These are phyloP conservation scores for Dimargaris cristalligena DNA, from an alignment of 192 early-diverging fungal species.

Conservation along the genomic window DNA sequence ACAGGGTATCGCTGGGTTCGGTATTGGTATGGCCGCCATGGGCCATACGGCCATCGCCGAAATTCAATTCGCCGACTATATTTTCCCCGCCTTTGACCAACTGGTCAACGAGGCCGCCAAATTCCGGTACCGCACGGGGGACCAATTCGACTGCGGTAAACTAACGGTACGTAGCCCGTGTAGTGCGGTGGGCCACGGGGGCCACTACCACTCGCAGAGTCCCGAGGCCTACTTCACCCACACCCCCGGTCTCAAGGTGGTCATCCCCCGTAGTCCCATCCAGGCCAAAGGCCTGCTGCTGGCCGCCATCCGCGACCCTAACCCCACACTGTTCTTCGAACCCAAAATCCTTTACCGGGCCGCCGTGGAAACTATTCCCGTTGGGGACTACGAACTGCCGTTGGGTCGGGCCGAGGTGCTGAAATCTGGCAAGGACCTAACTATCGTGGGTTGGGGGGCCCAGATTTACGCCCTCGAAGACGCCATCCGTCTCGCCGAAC, in stretches of 20 bases:
- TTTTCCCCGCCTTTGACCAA: constrained; percentile 97
- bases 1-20: constrained; percentile 92
- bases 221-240: constrained; percentile 95
- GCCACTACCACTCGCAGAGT: constrained; percentile 86
- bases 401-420: constrained; percentile 83
- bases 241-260: constrained; percentile 82
- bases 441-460: constrained; percentile 79
- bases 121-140: constrained; percentile 90
- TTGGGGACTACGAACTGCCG: constrained; percentile 79
- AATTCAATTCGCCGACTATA: constrained; percentile 98
- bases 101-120: constrained; percentile 96
- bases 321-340: constrained; percentile 92
- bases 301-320: constrained; percentile 75
- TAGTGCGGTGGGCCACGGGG: constrained; percentile 92
- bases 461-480: constrained; percentile 88
- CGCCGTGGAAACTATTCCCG: constrained; percentile 87
- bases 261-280: constrained; percentile 79
- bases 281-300: constrained; percentile 91
- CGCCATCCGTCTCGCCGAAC: constrained; percentile 72
- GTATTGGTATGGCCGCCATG: constrained; percentile 82
- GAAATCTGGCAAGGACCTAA: constrained; percentile 69
- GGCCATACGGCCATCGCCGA: constrained; percentile 95
- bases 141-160: constrained; percentile 75
- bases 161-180: constrained; percentile 82
- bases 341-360: constrained; percentile 93